These are phyloP conservation scores for Scenedesmus sp. DNA, from an alignment of 163 green algal species.

Conservation along the genomic window DNA sequence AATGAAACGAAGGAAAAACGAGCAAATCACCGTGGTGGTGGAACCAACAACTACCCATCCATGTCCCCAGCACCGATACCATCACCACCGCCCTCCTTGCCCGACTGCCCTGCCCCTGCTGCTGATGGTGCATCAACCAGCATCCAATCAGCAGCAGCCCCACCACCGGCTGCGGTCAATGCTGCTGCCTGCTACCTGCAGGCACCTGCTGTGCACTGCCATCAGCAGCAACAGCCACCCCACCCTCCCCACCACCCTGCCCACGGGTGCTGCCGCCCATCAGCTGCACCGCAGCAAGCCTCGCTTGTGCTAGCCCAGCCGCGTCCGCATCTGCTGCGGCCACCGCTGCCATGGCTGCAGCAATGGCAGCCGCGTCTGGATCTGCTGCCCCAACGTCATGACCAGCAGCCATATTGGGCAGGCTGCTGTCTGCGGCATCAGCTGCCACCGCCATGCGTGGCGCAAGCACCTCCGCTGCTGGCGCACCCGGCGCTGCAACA, in stretches of 20 bases:
- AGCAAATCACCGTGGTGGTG: not conserved
- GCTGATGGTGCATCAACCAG: not conserved
- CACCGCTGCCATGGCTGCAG: not conserved
- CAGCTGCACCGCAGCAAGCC: not conserved
- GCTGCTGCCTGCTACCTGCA: not conserved
- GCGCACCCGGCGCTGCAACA: not conserved
- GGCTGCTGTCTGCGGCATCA: not conserved
- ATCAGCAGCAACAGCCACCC: not conserved
- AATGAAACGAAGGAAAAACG: not conserved
- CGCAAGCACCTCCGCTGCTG: not conserved
- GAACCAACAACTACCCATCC: not conserved
- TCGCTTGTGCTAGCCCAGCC: not conserved
- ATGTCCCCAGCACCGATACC: not conserved
- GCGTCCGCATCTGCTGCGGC: not conserved
- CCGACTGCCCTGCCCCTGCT: not conserved
- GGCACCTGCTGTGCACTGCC: not conserved
- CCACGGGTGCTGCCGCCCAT: not conserved
- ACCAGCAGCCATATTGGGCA: not conserved
- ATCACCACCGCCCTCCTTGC: not conserved
- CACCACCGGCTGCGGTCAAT: not conserved
- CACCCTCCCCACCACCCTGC: not conserved
- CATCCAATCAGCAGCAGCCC: not conserved
- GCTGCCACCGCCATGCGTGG: not conserved
- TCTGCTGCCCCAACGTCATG: not conserved
- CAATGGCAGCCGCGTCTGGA: not conserved